These are phyloP conservation scores for Lentithecium fluviatile DNA, from an alignment of 495 filamentous ascomycete genomes.

Conservation along the genomic window DNA sequence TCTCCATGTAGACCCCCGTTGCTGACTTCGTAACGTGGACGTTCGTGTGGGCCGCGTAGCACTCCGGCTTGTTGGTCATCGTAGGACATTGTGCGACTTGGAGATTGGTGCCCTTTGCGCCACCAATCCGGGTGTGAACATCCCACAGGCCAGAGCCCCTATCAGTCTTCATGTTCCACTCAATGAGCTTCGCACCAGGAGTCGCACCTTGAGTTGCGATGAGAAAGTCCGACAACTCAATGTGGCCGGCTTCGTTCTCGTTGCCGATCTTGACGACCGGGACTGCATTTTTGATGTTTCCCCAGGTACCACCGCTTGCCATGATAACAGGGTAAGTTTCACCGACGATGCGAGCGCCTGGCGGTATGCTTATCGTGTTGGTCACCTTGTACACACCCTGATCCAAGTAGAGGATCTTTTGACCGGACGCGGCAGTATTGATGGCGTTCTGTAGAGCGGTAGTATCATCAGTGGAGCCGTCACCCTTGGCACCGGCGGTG, in stretches of 20 bases:
- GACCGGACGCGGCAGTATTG: slow-evolving; percentile 53
- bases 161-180: slow-evolving; percentile 79
- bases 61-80: slow-evolving; percentile 40
- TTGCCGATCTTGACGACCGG: slow-evolving; percentile 76
- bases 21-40: slow-evolving; percentile 68
- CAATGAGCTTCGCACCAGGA: slow-evolving; percentile 82
- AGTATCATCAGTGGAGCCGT: slow-evolving; percentile 68
- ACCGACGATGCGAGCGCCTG: slow-evolving; percentile 77
- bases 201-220: slow-evolving; percentile 75
- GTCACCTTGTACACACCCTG: slow-evolving; percentile 86
- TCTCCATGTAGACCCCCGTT: slow-evolving; percentile 79
- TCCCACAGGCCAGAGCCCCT: slow-evolving; percentile 88
- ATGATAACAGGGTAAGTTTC: slow-evolving; percentile 90
- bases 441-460: slow-evolving; percentile 69
- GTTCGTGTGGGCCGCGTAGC: slow-evolving; percentile 77
- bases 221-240: slow-evolving; percentile 83
- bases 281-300: slow-evolving; percentile 65
- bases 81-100: slow-evolving; percentile 52
- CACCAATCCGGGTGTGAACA: slow-evolving; percentile 83
- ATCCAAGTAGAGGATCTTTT: slow-evolving; percentile 84
- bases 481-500: slow-evolving; percentile 74
- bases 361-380: slow-evolving; percentile 78
- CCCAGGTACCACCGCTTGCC: slow-evolving; percentile 64
- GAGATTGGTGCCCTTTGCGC: slow-evolving; percentile 74
- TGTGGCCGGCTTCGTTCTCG: slow-evolving; percentile 70